Evolutionary conservation across 352 stramenopile species (phyloP).

Genomic region (Phytopythium oedochilum): DNA sequence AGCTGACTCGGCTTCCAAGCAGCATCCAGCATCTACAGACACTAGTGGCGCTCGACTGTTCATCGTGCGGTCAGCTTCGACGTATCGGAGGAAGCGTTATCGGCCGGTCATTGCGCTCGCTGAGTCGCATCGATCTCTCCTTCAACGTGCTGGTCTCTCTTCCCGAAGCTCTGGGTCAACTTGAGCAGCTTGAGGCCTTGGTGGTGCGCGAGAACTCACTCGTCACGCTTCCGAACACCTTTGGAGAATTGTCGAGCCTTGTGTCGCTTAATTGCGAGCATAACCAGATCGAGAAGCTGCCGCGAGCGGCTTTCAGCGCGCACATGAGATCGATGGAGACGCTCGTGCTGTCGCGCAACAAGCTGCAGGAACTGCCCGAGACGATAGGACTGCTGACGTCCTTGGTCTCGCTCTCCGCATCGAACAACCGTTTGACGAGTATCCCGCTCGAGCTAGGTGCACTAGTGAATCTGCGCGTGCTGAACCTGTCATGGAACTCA

Average conservation of each 20-base stretch:
- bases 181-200: slow-evolving; percentile 38
- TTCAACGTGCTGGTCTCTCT: slow-evolving; percentile 40
- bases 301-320: slow-evolving; percentile 16
- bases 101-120: slow-evolving; percentile 16
- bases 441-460: slow-evolving; percentile 53
- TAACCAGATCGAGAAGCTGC: slow-evolving; percentile 34
- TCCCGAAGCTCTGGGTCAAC: slow-evolving; percentile 28
- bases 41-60: slow-evolving; percentile 36
- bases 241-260: slow-evolving; percentile 25
- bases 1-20: slow-evolving; percentile 34
- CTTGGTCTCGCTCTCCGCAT: slow-evolving; percentile 28
- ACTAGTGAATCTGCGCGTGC: slow-evolving; percentile 35
- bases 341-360: slow-evolving; percentile 42
- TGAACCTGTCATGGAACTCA: slow-evolving; percentile 64
- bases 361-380: slow-evolving; percentile 26
- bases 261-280: slow-evolving; percentile 29
- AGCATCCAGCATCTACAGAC: slow-evolving; percentile 32
- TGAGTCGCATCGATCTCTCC: slow-evolving; percentile 36
- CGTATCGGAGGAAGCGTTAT: slow-evolving; percentile 48
- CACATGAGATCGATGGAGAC: slow-evolving; percentile 22
- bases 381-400: slow-evolving; percentile 35
- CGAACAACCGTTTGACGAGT: slow-evolving; percentile 30
- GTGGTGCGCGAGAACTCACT: slow-evolving; percentile 37
- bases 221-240: slow-evolving; percentile 15
- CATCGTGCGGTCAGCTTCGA: slow-evolving; percentile 36